Evolutionary conservation across 768 basidiomycete species (phyloP).

Genomic region (Pulveroboletus ravenelii): DNA sequence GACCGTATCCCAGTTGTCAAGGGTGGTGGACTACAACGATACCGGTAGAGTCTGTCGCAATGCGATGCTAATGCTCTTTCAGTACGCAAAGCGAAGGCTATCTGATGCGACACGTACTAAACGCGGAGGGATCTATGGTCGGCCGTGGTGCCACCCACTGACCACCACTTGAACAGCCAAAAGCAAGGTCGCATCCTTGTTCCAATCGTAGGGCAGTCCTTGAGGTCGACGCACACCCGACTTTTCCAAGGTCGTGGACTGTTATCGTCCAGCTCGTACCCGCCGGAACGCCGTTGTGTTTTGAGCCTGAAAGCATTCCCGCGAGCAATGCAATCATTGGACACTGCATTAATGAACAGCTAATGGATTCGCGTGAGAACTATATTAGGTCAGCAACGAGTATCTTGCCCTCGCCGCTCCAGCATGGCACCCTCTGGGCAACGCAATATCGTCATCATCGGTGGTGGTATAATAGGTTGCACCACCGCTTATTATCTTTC

Average conservation of each 20-base stretch:
- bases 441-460: conserved; percentile 64
- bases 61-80: conserved; percentile 15
- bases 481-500: conserved; percentile 80
- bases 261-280: conserved; percentile 6
- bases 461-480: conserved; percentile 84
- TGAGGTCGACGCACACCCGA: background rate
- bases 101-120: conserved; percentile 18
- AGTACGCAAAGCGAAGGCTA: background rate
- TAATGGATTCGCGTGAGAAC: too few relatives aligned
- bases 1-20: background rate
- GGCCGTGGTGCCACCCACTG: conserved; percentile 21
- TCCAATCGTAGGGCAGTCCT: conserved; percentile 9
- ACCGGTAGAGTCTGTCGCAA: conserved; percentile 20
- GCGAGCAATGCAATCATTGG: background rate
- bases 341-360: too few relatives aligned
- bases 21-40: conserved; percentile 18
- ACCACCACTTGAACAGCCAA: conserved; percentile 8
- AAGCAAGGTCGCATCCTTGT: conserved; percentile 19
- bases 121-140: conserved; percentile 11
- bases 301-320: background rate
- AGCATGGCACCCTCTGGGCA: conserved; percentile 18
- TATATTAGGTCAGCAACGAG: conserved; percentile 2
- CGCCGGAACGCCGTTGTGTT: background rate
- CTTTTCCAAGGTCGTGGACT: conserved; percentile 20
- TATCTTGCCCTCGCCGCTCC: too few relatives aligned